Conservation (phyloP, 2,329 filamentous ascomycete species). For the Cercospora canescens region DNA sequence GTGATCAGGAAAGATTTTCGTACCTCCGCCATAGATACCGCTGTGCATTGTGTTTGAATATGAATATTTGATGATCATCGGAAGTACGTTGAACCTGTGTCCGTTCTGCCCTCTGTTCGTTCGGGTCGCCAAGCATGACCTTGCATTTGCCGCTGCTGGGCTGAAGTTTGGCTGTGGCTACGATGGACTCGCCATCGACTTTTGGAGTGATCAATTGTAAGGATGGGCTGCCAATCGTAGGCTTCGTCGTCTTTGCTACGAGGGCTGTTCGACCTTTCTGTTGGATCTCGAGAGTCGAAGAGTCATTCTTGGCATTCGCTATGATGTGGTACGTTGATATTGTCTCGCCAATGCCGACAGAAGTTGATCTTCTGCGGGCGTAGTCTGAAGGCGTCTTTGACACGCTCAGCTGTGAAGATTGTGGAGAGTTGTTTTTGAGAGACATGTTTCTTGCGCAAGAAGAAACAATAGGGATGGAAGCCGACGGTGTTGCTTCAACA, state of each 20-base stretch:
- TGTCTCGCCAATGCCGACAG: neutral
- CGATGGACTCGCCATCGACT: constrained; percentile 2
- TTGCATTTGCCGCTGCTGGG: neutral
- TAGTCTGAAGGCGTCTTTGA: neutral
- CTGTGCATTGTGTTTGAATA: neutral
- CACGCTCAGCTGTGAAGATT: neutral
- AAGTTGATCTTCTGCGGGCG: neutral
- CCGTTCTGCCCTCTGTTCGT: neutral
- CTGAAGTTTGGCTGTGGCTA: constrained; percentile 1
- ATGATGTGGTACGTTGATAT: constrained; percentile 8
- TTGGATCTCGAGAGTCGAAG: neutral
- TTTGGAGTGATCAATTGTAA: constrained; percentile 1
- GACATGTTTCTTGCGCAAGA: neutral
- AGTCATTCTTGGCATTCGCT: neutral
- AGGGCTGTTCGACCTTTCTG: constrained; percentile 6
- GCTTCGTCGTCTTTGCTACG: neutral
- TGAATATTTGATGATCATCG: neutral
- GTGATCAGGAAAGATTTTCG: neutral
- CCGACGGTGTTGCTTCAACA: neutral
- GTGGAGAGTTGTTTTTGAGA: neutral
- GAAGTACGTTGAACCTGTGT: neutral
- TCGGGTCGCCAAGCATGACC: constrained; percentile 1
- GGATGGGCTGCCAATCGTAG: neutral
- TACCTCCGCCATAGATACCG: constrained; percentile 5
- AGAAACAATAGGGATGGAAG: neutral